Evolutionary conservation across 1,284 basidiomycete genomes (phyloP).

Genomic region (Puccinia hordei): DNA sequence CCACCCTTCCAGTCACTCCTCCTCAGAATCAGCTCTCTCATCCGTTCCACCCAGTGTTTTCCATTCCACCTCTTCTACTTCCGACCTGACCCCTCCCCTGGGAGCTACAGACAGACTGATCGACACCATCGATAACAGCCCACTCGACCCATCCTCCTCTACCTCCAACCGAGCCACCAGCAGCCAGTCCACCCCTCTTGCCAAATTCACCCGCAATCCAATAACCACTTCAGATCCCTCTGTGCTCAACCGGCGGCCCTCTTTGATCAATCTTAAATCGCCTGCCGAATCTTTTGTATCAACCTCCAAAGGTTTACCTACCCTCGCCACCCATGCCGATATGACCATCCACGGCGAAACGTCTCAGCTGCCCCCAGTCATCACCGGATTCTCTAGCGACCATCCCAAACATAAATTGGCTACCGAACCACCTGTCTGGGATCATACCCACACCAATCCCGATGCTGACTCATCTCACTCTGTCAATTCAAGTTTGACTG

Average conservation of each 20-base stretch:
- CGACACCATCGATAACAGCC: background rate
- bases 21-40: constrained; percentile 41
- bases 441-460: constrained; percentile 15
- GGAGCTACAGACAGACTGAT: background rate
- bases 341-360: background rate
- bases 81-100: background rate
- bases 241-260: constrained; percentile 15
- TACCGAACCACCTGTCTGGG: background rate
- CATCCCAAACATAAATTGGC: background rate
- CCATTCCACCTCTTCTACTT: background rate
- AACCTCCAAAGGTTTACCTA: constrained; percentile 35
- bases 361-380: background rate
- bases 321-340: constrained; percentile 24
- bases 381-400: constrained; percentile 14
- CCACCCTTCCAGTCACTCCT: constrained; percentile 52
- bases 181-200: constrained; percentile 6
- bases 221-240: background rate
- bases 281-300: constrained; percentile 21
- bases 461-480: background rate
- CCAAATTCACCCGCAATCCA: constrained; percentile 16
- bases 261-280: constrained; percentile 21
- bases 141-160: constrained; percentile 4
- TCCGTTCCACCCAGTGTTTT: constrained; percentile 18
- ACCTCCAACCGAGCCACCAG: background rate
- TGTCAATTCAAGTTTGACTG: background rate